Conservation (phyloP, 805 yeast genomes). For the Hanseniaspora lachancei region DNA sequence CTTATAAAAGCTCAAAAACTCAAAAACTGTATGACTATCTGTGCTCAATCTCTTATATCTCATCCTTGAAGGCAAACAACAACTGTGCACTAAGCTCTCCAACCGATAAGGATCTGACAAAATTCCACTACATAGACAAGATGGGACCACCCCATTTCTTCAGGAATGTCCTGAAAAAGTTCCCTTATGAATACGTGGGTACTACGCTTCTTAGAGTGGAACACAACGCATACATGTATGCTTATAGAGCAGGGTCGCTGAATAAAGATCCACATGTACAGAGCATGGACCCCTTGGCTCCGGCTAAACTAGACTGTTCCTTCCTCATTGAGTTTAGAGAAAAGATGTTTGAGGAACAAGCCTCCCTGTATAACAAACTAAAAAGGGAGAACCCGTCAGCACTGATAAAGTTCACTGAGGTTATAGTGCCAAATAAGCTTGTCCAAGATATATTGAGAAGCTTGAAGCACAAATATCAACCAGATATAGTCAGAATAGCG, state of each 20-base stretch:
- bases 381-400: not conserved
- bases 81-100: not conserved
- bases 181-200: not conserved
- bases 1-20: not conserved
- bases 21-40: not conserved
- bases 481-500: too few relatives aligned
- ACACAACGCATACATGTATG: constrained; percentile 9
- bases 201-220: not conserved
- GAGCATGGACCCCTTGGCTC: not conserved
- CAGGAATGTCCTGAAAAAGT: constrained; percentile 1
- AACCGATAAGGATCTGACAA: not conserved
- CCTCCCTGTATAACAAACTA: not conserved
- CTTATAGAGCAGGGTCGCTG: not conserved
- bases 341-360: not conserved
- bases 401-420: not conserved
- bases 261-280: too few relatives aligned
- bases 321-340: not conserved
- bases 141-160: not conserved
- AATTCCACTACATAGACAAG: not conserved
- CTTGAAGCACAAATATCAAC: too few relatives aligned
- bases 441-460: not conserved
- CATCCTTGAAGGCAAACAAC: not conserved
- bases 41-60: not conserved
- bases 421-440: not conserved
- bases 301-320: not conserved